Conservation (phyloP, 345 rosid species). For the Brassica nigra region DNA sequence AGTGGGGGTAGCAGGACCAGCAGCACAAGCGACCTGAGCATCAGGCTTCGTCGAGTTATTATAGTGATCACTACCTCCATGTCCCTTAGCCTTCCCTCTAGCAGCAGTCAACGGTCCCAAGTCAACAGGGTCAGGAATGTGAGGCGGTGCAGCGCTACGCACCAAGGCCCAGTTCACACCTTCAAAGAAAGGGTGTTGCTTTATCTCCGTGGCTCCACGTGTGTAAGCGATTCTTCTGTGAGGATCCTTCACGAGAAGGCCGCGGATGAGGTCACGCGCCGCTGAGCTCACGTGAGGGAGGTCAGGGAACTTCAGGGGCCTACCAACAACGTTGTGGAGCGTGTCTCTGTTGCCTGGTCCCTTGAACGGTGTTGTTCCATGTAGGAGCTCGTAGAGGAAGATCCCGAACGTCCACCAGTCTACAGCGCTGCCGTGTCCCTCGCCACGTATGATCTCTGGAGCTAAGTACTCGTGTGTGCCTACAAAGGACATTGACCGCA, state of each 20-base stretch:
- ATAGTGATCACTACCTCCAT: slow-evolving; percentile 36
- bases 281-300: slow-evolving; percentile 59
- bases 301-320: slow-evolving; percentile 83
- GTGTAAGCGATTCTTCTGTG: slow-evolving; percentile 75
- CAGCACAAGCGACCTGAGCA: slow-evolving; percentile 32
- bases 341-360: slow-evolving; percentile 88
- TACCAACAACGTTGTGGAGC: slow-evolving; percentile 85
- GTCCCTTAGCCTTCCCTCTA: slow-evolving; percentile 46
- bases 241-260: slow-evolving; percentile 84
- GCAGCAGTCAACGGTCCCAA: slow-evolving; percentile 51
- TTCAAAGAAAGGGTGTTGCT: slow-evolving; percentile 88
- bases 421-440: slow-evolving; percentile 96
- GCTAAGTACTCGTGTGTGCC: slow-evolving; percentile 95
- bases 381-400: slow-evolving; percentile 81
- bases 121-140: slow-evolving; percentile 76
- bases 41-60: slow-evolving; percentile 24
- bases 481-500: slow-evolving; percentile 91
- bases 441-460: slow-evolving; percentile 89
- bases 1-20: slow-evolving; percentile 33
- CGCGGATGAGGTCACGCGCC: slow-evolving; percentile 81
- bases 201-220: slow-evolving; percentile 93
- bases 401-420: slow-evolving; percentile 99
- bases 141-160: slow-evolving; percentile 81
- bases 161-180: slow-evolving; percentile 96
- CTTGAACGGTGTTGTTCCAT: slow-evolving; percentile 88